A percentile compares a stretch with the other conserved stretches of the same genome.
Evolutionary conservation across 345 rosid species (phyloP).

Genomic region (Citrus medica): DNA sequence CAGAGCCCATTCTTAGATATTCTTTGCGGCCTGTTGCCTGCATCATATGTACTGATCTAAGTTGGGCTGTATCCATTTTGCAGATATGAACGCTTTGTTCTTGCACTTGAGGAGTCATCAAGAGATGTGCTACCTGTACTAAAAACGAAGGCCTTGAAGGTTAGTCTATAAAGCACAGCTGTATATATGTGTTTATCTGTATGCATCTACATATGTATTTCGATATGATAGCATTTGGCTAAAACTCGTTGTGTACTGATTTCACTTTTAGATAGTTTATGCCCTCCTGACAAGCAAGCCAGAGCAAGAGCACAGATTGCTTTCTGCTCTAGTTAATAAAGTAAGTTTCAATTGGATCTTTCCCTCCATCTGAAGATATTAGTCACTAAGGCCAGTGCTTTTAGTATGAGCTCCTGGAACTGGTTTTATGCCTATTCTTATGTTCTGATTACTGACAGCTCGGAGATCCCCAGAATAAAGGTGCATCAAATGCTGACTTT

Average conservation of each 20-base stretch:
- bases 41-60: background rate
- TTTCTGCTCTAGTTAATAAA: constrained; percentile 84
- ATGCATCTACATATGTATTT: background rate
- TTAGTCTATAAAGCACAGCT: constrained; percentile 16
- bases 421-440: constrained; percentile 4
- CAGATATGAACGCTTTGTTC: constrained; percentile 85
- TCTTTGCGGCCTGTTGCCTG: background rate
- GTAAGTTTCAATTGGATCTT: constrained; percentile 34
- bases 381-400: background rate
- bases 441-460: constrained; percentile 47
- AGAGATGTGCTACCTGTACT: constrained; percentile 81
- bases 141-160: constrained; percentile 91
- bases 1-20: background rate
- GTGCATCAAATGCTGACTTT: constrained; percentile 95
- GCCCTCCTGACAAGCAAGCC: constrained; percentile 78
- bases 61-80: background rate
- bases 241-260: background rate
- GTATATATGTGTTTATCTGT: background rate
- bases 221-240: background rate
- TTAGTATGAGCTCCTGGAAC: background rate
- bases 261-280: constrained; percentile 63
- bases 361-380: background rate
- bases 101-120: constrained; percentile 89
- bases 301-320: constrained; percentile 88
- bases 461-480: constrained; percentile 95